These are phyloP conservation scores for Celoporthe dispersa DNA, from an alignment of 2,329 filamentous ascomycete genomes.

Conservation along the genomic window DNA sequence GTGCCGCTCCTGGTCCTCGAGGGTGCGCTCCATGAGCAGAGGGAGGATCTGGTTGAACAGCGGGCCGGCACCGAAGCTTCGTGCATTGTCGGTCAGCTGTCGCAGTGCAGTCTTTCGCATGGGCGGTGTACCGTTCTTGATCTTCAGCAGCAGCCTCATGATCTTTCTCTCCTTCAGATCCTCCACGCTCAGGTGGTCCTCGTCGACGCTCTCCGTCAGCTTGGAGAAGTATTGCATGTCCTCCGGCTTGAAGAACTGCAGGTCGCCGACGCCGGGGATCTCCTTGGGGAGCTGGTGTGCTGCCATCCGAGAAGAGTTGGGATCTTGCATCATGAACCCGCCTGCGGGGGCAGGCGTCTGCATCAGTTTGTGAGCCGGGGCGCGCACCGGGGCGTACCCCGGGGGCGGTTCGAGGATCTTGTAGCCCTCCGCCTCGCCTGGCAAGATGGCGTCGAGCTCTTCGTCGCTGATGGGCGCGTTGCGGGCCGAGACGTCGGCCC, in stretches of 20 bases:
- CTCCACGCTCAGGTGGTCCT: slow-evolving; percentile 89
- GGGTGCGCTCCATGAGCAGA: slow-evolving; percentile 94
- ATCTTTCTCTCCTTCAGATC: slow-evolving; percentile 98
- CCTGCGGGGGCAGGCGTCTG: slow-evolving; percentile 74
- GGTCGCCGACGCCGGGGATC: slow-evolving; percentile 91
- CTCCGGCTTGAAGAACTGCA: slow-evolving; percentile 98
- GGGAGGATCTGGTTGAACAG: slow-evolving; percentile 98
- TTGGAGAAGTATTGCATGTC: slow-evolving; percentile 99
- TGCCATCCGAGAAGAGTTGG: slow-evolving; percentile 78
- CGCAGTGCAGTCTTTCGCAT: slow-evolving; percentile 98
- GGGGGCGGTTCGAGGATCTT: slow-evolving; percentile 88
- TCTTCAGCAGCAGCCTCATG: slow-evolving; percentile 93
- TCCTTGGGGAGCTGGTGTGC: slow-evolving; percentile 93
- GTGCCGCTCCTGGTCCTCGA: slow-evolving; percentile 98
- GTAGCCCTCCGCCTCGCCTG: slow-evolving; percentile 87
- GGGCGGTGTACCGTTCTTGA: slow-evolving; percentile 98
- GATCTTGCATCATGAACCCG: slow-evolving; percentile 98
- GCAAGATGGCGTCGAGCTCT: slow-evolving; percentile 89
- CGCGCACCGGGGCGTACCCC: slow-evolving; percentile 84
- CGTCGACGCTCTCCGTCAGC: slow-evolving; percentile 90
- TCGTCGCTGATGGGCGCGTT: slow-evolving; percentile 89
- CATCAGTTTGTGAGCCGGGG: slow-evolving; percentile 75
- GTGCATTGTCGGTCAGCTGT: slow-evolving; percentile 96
- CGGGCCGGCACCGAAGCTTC: slow-evolving; percentile 90
- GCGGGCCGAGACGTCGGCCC: slow-evolving; percentile 78